Percentiles rank a stretch among this genome's conserved stretches.
These are phyloP conservation scores for Kipferlia bialata DNA, from an alignment of 78 protist genomes.

Conservation along the genomic window DNA sequence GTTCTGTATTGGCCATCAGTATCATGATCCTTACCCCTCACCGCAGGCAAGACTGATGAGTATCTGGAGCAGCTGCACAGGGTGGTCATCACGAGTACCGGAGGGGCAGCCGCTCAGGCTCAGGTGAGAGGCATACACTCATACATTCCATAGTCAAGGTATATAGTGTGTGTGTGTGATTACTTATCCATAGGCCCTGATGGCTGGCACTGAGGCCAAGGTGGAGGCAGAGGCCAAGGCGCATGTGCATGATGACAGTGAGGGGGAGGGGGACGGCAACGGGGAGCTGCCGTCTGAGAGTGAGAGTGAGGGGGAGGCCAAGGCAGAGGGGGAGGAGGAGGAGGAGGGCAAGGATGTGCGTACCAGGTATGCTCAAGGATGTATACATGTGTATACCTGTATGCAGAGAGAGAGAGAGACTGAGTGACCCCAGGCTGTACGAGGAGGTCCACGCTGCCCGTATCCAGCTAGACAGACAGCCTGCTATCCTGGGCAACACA, in stretches of 20 bases:
- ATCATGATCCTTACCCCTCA: neutral
- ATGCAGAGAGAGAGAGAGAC: neutral
- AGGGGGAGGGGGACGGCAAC: neutral
- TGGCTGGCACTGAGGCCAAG: no score
- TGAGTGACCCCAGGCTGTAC: neutral
- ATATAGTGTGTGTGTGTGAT: no score
- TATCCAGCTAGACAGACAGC: constrained; percentile 12
- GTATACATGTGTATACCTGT: neutral
- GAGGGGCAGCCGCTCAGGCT: no score
- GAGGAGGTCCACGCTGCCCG: neutral
- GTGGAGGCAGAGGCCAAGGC: no score
- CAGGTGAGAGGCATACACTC: no score
- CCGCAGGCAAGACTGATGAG: neutral
- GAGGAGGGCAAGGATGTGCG: neutral
- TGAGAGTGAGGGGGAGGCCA: neutral
- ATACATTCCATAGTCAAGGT: no score
- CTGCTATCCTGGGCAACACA: neutral
- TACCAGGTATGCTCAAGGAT: neutral
- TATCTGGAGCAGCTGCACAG: neutral
- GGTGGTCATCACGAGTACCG: no score
- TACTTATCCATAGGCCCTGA: no score
- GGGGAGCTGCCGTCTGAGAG: neutral
- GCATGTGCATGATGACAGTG: constrained; percentile 2
- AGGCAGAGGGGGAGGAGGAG: neutral
- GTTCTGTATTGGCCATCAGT: no score